phyloP scores from a whole-genome alignment of 2,329 filamentous ascomycete species.

The Verticillium isaacii region DNA sequence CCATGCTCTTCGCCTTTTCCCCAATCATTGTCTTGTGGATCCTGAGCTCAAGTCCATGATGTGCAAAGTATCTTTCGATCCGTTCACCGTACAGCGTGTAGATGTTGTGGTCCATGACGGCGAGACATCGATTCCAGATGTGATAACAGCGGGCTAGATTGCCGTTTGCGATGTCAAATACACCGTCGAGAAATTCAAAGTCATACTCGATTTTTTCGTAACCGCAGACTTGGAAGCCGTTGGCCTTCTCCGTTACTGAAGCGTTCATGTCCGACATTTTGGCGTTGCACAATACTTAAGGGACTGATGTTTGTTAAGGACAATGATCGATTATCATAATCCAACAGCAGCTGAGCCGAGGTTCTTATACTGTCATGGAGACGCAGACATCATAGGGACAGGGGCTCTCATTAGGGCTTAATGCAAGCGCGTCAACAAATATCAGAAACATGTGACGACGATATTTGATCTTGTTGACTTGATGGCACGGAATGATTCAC shows the following conservation, averaged over 20 bases:
- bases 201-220: constrained; percentile 75
- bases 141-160: constrained; percentile 62
- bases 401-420: not conserved
- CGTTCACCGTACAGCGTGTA: constrained; percentile 61
- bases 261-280: constrained; percentile 68
- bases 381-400: too few species aligned
- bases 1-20: constrained; percentile 70
- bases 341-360: not conserved
- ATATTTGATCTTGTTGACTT: not conserved
- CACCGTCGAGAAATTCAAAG: constrained; percentile 66
- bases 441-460: not conserved
- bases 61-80: constrained; percentile 63
- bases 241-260: constrained; percentile 56
- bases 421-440: not conserved
- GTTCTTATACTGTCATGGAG: not conserved
- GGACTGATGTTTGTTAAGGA: not conserved
- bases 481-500: not conserved
- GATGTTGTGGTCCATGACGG: constrained; percentile 68
- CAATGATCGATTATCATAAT: not conserved
- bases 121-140: constrained; percentile 60
- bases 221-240: constrained; percentile 66
- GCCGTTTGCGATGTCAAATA: constrained; percentile 57
- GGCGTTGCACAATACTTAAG: not conserved
- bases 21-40: constrained; percentile 72
- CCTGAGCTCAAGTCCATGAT: constrained; percentile 56